Percentiles rank a stretch among this genome's conserved stretches.
Conservation (phyloP, 768 basidiomycete genomes). For the Phaeotremella skinneri region DNA sequence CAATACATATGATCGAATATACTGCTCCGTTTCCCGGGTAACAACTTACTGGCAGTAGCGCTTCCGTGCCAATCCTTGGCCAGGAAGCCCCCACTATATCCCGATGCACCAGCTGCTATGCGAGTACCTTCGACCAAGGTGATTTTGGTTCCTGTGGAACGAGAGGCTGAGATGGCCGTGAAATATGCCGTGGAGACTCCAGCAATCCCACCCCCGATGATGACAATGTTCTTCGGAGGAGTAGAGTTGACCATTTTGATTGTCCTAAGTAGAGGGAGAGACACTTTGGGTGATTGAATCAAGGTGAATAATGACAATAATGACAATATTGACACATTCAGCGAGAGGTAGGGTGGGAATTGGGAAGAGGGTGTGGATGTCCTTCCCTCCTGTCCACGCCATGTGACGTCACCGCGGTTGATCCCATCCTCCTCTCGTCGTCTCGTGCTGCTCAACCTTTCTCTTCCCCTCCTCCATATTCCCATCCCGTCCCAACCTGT, state of each 20-base stretch:
- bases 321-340: too few species aligned
- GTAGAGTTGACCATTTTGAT: neutral
- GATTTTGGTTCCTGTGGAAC: constrained; percentile 46
- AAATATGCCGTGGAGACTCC: constrained; percentile 82
- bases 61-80: constrained; percentile 73
- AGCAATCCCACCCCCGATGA: constrained; percentile 84
- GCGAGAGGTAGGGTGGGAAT: too few species aligned
- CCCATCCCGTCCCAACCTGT: neutral
- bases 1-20: neutral
- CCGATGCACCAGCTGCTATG: constrained; percentile 62
- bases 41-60: constrained; percentile 37
- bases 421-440: too few species aligned
- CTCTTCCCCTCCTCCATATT: neutral
- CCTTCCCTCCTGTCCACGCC: too few species aligned
- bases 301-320: too few species aligned
- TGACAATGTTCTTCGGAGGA: constrained; percentile 57
- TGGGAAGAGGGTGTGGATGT: too few species aligned
- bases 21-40: neutral
- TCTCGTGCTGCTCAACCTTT: neutral
- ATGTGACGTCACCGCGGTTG: too few species aligned
- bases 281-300: too few species aligned
- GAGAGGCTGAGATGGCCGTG: constrained; percentile 55
- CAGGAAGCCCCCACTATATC: constrained; percentile 57
- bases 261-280: neutral
- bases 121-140: constrained; percentile 71